Evolutionary conservation across 352 stramenopile genomes (phyloP).

Genomic region (Pythium dissimile): DNA sequence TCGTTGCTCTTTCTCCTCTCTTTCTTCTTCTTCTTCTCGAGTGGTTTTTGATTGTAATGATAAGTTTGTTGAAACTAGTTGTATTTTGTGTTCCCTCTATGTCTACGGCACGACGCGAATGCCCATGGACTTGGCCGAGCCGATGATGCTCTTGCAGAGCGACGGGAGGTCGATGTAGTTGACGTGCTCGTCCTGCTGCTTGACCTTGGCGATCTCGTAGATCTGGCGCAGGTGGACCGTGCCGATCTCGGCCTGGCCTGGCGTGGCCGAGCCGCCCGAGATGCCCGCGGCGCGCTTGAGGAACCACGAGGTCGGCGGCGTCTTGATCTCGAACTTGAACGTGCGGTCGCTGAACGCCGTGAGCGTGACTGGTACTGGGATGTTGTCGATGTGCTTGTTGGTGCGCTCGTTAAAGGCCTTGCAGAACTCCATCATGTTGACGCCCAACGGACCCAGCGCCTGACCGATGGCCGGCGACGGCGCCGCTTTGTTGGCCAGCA

Average conservation of each 20-base stretch:
- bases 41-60: conserved; percentile 15
- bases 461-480: conserved; percentile 87
- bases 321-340: conserved; percentile 96
- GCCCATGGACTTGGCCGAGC: conserved; percentile 91
- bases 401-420: conserved; percentile 98
- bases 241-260: conserved; percentile 75
- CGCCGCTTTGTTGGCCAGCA: conserved; percentile 80
- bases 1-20: not conserved
- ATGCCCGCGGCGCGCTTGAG: conserved; percentile 91
- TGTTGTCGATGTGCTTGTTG: conserved; percentile 88
- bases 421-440: conserved; percentile 99
- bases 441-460: conserved; percentile 94
- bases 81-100: conserved; percentile 3
- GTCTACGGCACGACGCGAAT: conserved; percentile 77
- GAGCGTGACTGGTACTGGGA: conserved; percentile 91
- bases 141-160: conserved; percentile 92
- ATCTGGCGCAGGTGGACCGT: conserved; percentile 93
- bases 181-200: conserved; percentile 93
- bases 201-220: conserved; percentile 98
- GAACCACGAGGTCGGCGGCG: conserved; percentile 93
- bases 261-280: conserved; percentile 60
- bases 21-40: not conserved
- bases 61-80: conserved; percentile 18
- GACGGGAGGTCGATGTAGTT: conserved; percentile 90
- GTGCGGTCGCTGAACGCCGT: conserved; percentile 93